These are phyloP conservation scores for Xylaria sp. DNA, from an alignment of 2,329 filamentous ascomycete genomes.

Conservation along the genomic window DNA sequence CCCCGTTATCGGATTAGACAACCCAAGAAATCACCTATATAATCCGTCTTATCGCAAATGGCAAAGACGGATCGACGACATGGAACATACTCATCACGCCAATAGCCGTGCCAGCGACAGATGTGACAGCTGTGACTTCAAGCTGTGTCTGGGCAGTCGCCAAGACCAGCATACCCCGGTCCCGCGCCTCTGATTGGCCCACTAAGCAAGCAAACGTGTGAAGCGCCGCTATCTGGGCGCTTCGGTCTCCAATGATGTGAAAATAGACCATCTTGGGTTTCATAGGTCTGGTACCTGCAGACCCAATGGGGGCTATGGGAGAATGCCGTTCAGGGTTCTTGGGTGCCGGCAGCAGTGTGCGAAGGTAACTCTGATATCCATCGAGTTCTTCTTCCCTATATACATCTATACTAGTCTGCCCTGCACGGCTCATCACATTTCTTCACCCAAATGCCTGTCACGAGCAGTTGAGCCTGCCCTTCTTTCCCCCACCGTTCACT, in stretches of 20 bases:
- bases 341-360: slow-evolving; percentile 38
- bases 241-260: slow-evolving; percentile 44
- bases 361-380: slow-evolving; percentile 38
- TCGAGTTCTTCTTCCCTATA: slow-evolving; percentile 25
- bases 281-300: slow-evolving; percentile 33
- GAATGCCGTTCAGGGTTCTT: slow-evolving; percentile 14
- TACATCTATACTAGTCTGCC: slow-evolving; percentile 29
- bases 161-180: slow-evolving; percentile 39
- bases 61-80: slow-evolving; percentile 14
- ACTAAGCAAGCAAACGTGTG: slow-evolving; percentile 26
- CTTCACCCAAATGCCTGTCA: slow-evolving; percentile 27
- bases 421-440: slow-evolving; percentile 46
- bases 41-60: slow-evolving; percentile 2
- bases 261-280: slow-evolving; percentile 40
- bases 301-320: slow-evolving; percentile 38
- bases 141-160: slow-evolving; percentile 32
- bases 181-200: slow-evolving; percentile 34
- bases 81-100: slow-evolving; percentile 32
- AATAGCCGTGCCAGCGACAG: slow-evolving; percentile 38
- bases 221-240: slow-evolving; percentile 42
- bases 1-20: neutral
- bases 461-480: slow-evolving; percentile 25
- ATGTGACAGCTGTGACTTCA: slow-evolving; percentile 40
- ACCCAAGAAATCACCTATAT: neutral
- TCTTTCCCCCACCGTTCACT: slow-evolving; percentile 7